Percentiles rank a stretch among this genome's conserved stretches.
Conservation (phyloP, 768 basidiomycete genomes). For the Gymnopilus dilepis region DNA sequence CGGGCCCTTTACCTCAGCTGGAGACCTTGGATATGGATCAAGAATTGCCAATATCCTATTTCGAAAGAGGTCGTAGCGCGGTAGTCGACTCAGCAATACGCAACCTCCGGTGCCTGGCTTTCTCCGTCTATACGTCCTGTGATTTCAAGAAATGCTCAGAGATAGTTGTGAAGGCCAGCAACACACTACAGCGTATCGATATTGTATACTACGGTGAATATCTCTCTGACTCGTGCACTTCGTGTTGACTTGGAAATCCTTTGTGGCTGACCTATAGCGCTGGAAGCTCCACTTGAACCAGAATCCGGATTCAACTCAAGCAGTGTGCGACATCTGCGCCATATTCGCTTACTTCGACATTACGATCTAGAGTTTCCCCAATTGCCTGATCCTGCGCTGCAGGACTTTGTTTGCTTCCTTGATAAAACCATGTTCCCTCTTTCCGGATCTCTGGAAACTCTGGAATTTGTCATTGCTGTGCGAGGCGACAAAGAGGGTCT, state of each 20-base stretch:
- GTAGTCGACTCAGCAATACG: neutral
- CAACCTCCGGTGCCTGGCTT: neutral
- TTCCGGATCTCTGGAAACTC: neutral
- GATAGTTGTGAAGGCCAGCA: neutral
- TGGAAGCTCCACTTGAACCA: neutral
- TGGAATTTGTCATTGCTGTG: neutral
- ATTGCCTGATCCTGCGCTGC: neutral
- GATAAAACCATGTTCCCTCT: neutral
- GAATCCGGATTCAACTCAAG: neutral
- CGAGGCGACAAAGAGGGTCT: neutral
- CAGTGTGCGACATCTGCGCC: neutral
- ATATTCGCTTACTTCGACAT: neutral
- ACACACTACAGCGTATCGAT: neutral
- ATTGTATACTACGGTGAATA: neutral
- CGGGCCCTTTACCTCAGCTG: neutral
- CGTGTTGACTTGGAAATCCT: no score
- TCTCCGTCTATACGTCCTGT: neutral
- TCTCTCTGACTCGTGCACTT: neutral
- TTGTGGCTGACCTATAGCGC: no score
- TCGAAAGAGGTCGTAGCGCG: neutral
- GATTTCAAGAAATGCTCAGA: neutral
- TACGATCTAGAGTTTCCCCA: neutral
- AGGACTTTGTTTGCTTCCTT: neutral
- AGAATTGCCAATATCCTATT: neutral
- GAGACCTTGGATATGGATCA: neutral